Base-by-base conservation (phyloP, 2,329 filamentous ascomycete species). In the Epichloe gansuensis region DNA sequence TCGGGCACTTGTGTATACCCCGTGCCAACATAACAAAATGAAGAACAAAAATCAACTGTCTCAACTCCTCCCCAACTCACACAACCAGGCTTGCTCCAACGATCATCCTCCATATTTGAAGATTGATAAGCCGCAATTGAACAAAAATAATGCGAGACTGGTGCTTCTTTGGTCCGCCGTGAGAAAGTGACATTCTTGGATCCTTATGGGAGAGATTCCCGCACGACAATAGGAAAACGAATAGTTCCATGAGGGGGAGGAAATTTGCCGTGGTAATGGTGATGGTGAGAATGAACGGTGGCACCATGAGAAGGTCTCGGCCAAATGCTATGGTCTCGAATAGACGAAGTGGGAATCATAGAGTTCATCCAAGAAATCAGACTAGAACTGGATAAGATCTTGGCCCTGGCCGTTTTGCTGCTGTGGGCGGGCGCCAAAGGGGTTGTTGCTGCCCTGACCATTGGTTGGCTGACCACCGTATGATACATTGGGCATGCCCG, bases 401-500 rank as follows among this genome's bases (percentile, higher is more conserved):
- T 78, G 74, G 56, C 74, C 72, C 60, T 76, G 75, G 45, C 68
- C 67, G 54, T 72, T 69, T 56, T 74, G 71, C 60, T 77, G 77
- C 56, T 75, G 74, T 56, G 71, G 67, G 59, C 72, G 62, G 15
- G 60, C 64, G n/a, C 75, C 77, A 61, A 83, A 84, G 0, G 81
- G 81, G 59, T 84, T 85, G 65, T 69, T 75, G 55, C 64, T 72
- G 52, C 65, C 66, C 52, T 72, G 72, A 25, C 78, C 75, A 57
- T 77, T 78, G 7, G 80, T 80, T 13, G 76, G 75, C 54, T 72
- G 71, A 34, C 61, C 56, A 15, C 73, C 72, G 56, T 85, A 84
- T 46, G 72, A 75, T 31, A 79, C 70, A 35, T 73, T 74, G 31
- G 83, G 83, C 78, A 85, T 81, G 41, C 89, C 89, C 0, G 88